Evolutionary conservation across 139 green algal species (phyloP), one percentile per base, ranked within the genome.

Genomic region (Chlamydomonas sphaeroides): DNA sequence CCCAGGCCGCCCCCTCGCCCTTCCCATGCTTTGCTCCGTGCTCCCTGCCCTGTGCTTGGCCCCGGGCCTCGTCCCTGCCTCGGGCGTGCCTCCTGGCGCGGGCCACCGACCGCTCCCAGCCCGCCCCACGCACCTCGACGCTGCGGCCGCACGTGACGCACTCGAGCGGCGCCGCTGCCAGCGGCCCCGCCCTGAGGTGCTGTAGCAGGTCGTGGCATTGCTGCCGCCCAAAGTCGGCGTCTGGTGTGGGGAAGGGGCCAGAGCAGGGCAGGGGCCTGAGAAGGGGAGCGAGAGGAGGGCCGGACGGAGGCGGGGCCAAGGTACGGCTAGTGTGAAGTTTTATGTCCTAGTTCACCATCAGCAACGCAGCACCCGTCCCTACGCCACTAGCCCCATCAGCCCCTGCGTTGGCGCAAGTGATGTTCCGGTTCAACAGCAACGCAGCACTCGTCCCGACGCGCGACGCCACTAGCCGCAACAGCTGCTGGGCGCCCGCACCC

Each of bases 101-200:
- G n/a, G n/a, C n/a, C n/a, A n/a, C n/a, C n/a, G 1, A 32, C 35
- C 28, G 17, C 65, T 1, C 33, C 65, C 65, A 15, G 17, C 1
- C 65, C 35, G 5, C 65, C 1, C 33, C 33, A 18, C 63, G 5
- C 81, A 89, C 88, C 79, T 91, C 90, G 32, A 93, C 85, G 48
- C 51, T 83, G 33, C 73, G 70, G 26, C 68, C 76, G 7, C 91
- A 89, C 67, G 93, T 89, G 33, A 98, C 90, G n/a, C 99, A 95
- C 79, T 99, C 96, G 51, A 99, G 93, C 4, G 94, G 91, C 0
- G 94, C 93, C 73, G 97, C 98, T 76, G 88, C 94, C 85, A 98
- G 98, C 65, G 96, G 94, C 7, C 96, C 96, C 11, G 95, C 97
- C 88, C 95, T 96, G 68, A 99, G 92, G 87, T 99, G 96, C 93